These are phyloP conservation scores for Jatropha curcas DNA, from an alignment of 345 rosid genomes.

Conservation along the genomic window DNA sequence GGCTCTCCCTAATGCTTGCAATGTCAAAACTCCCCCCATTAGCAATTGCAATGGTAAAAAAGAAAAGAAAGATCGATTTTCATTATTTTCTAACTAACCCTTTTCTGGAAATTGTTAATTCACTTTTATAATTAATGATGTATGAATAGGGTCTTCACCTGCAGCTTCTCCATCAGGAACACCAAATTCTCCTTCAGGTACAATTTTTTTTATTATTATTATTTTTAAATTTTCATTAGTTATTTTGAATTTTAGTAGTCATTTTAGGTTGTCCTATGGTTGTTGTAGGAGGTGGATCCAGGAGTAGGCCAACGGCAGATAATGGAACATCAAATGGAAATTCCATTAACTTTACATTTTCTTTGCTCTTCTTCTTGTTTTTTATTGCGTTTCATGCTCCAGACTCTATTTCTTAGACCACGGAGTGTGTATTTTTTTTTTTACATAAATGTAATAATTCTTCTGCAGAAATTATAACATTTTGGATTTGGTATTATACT, in stretches of 20 bases:
- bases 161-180: conserved; percentile 29
- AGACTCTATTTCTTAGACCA: neutral
- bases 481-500: neutral
- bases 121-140: neutral
- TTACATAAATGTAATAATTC: too few species aligned
- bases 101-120: neutral
- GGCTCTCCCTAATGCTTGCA: conserved; percentile 35
- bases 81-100: neutral
- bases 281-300: conserved; percentile 33
- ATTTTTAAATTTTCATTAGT: neutral
- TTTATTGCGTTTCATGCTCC: conserved; percentile 15
- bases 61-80: too few species aligned
- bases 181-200: conserved; percentile 28
- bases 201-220: neutral
- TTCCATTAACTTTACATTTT: conserved; percentile 15
- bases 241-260: too few species aligned
- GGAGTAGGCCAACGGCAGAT: conserved; percentile 21
- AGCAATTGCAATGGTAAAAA: conserved; percentile 27
- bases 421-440: neutral
- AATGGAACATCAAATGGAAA: conserved; percentile 29
- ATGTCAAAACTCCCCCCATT: conserved; percentile 28
- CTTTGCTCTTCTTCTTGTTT: conserved; percentile 14
- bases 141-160: conserved; percentile 21
- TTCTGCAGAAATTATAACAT: neutral
- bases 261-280: too few species aligned